Base-by-base conservation (phyloP, 2,329 filamentous ascomycete genomes). In the Colletotrichum viniferum region DNA sequence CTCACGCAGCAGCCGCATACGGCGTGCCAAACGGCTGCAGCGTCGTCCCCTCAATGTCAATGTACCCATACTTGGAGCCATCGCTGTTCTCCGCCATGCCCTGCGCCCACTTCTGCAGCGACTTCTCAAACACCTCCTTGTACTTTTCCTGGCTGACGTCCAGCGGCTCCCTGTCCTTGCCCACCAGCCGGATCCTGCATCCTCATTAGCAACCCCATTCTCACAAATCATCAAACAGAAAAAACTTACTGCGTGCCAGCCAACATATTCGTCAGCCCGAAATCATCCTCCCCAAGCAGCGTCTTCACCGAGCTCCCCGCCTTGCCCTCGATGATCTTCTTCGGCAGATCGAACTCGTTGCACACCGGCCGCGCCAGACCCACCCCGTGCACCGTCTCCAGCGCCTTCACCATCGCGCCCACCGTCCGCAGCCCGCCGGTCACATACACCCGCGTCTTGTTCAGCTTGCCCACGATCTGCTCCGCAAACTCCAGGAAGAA, bases 401-500 rank as follows among this genome's bases (percentile, higher is more conserved):
- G 84, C 0, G 90, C 91, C n/a, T 85, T 82, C 16, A 90, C 87
- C 91, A 93, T 92, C 4, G 87, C 92, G 24, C 82, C 84, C 0
- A 86, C 87, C 1, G 88, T 88, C 70, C 88, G 86, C 76, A 93
- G 83, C 1, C 91, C 91, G 30, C 91, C 91, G 0, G 90, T 92
- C 52, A 93, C 84, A 77, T 91, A 93, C 1, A 85, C 86, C 79
- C 87, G 90, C 1, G 90, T 93, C 81, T 89, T 87, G 1, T 76
- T 84, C 13, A 87, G 78, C 43, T 79, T 78, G 0, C 83, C 84
- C 28, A 88, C 82, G 79, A 93, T 87, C 76, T 82, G 79, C 73
- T 92, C 87, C 0, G 91, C 91, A 73, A 91, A 92, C 4, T 92
- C 89, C 60, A 92, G 79, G 85, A 92, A 92, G 85, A 91, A 92